Conservation (phyloP, 2,329 filamentous ascomycete genomes). For the Podosphaera aphanis region DNA sequence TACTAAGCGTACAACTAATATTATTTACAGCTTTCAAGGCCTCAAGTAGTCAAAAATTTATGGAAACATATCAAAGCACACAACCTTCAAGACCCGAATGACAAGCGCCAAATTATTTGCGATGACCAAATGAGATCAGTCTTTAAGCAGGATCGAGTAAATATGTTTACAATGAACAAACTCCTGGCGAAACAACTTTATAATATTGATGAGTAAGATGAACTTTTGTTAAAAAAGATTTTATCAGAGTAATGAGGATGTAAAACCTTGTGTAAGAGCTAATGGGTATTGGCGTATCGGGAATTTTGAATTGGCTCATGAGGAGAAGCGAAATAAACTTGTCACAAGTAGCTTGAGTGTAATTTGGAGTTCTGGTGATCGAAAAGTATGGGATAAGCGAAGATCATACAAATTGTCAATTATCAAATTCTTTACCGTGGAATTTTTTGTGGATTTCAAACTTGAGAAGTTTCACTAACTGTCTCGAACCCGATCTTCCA, state of each 20-base stretch:
- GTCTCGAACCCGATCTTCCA: no score
- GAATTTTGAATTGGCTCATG: neutral
- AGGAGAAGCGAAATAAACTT: neutral
- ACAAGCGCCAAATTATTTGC: conserved; percentile 82
- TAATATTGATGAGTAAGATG: conserved; percentile 29
- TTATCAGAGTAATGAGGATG: neutral
- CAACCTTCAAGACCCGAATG: conserved; percentile 68
- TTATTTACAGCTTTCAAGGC: conserved; percentile 50
- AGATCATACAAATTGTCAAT: neutral
- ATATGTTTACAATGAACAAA: conserved; percentile 99
- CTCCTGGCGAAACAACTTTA: conserved; percentile 77
- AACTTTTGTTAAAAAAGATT: neutral
- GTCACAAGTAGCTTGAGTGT: neutral
- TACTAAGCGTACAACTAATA: conserved; percentile 1
- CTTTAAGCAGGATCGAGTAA: conserved; percentile 73
- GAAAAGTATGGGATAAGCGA: neutral
- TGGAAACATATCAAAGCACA: conserved; percentile 87
- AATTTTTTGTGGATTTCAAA: no score
- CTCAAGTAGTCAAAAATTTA: conserved; percentile 86
- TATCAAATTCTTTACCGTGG: no score
- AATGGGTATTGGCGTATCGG: neutral
- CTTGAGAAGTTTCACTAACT: no score
- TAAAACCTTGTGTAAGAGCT: neutral
- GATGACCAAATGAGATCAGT: conserved; percentile 79
- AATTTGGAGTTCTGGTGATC: neutral